Conservation (phyloP, 2,329 filamentous ascomycete species). For the Mollisiaceae sp. region DNA sequence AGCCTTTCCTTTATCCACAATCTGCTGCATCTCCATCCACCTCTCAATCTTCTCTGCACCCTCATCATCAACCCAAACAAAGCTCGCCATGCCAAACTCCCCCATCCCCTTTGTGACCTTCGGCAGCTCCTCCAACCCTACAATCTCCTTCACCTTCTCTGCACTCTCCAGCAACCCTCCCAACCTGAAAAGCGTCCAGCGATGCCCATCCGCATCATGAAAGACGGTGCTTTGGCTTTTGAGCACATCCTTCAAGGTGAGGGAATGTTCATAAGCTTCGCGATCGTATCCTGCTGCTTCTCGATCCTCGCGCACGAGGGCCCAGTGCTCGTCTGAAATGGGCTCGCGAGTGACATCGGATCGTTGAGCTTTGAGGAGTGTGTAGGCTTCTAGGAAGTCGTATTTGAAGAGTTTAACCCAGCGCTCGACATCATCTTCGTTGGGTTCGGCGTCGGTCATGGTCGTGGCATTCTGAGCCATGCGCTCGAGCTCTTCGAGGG, state of each 20-base stretch:
- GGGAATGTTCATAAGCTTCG: conserved; percentile 24
- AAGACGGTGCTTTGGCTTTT: conserved; percentile 23
- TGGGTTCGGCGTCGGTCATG: conserved; percentile 8
- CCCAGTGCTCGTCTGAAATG: conserved; percentile 23
- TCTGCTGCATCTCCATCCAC: conserved; percentile 15
- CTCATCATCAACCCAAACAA: conserved; percentile 24
- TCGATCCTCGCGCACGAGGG: conserved; percentile 12
- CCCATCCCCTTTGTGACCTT: conserved; percentile 21
- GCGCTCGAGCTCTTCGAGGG: conserved; percentile 22
- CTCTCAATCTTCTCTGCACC: conserved; percentile 15
- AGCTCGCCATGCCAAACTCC: conserved; percentile 3
- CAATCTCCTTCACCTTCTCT: conserved; percentile 22
- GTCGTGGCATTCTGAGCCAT: conserved; percentile 19
- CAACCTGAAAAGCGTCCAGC: conserved; percentile 19
- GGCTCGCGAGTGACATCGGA: conserved; percentile 17
- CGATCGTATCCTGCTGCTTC: conserved; percentile 22
- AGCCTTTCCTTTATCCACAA: background rate
- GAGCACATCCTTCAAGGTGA: conserved; percentile 20
- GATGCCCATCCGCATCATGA: conserved; percentile 19
- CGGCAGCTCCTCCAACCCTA: conserved; percentile 15
- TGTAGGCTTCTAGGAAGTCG: conserved; percentile 15
- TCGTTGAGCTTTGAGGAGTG: conserved; percentile 22
- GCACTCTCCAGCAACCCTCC: conserved; percentile 20
- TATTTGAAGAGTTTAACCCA: conserved; percentile 24
- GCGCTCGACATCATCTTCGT: conserved; percentile 10